Evolutionary conservation across 768 basidiomycete species (phyloP), one percentile per base, ranked within the genome.

Genomic region (Termitomyces sp.): DNA sequence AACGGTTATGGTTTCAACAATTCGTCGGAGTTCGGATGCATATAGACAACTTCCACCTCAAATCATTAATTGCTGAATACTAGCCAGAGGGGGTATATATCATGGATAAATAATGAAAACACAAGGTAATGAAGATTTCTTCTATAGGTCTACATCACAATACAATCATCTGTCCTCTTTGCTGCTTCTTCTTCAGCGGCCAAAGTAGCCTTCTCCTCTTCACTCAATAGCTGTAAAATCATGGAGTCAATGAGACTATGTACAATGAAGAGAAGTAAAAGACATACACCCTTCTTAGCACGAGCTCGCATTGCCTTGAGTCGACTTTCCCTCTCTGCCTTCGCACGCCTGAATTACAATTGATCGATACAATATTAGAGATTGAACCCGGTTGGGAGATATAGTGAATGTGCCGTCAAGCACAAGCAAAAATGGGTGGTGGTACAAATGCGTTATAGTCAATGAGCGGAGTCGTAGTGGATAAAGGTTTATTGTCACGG

Each of bases 241-340:
- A 13, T 32, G 8, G 14, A 26, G 38, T 52, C 35, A 49, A 20
- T 8, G 50, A 8, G 28, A 32, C 16, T 24, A 32, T 3, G 20
- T 11, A 8, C 11, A 50, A 28, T 16, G 8, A 28, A 36, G 40
- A 55, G 40, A 58, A 58, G 50, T 22, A 22, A 28, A 35, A 43
- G 5, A 76, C 84, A 64, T 71, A 90, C 84, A 62, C 90, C 90
- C 72, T 88, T 92, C 79, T 79, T 80, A 5, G 84, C 87, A 41
- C 90, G 81, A 57, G 80, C 85, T 67, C 81, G 75, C 83, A 92
- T 83, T 3, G 86, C 89, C 69, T 80, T 84, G 59, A 82, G 68
- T 66, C 78, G 77, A 63, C 88, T 91, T 66, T 85, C 85, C 65
- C 81, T 77, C 71, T 93, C 91, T 13, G 84, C 85, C 72, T 76